phyloP scores from a whole-genome alignment of 2,329 filamentous ascomycete genomes.

The Colletotrichum lindemuthianum region DNA sequence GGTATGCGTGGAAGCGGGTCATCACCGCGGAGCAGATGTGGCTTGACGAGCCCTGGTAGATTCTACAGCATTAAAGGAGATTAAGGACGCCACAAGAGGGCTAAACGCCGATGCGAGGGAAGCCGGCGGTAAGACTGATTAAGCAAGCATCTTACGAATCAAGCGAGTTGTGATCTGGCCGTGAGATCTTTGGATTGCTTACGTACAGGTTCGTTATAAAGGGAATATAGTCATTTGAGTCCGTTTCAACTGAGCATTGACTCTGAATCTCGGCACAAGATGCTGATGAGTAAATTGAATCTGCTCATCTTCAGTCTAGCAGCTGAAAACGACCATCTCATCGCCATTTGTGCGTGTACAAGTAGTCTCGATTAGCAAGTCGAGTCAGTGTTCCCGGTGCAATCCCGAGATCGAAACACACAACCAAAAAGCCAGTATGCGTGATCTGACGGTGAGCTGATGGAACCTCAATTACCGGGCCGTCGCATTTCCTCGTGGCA shows the following conservation, averaged over 20 bases:
- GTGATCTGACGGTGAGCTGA: not conserved
- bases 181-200: no score
- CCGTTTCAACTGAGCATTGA: no score
- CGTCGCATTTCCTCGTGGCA: constrained; percentile 26
- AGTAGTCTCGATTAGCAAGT: not conserved
- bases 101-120: constrained; percentile 25
- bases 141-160: constrained; percentile 3
- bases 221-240: no score
- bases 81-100: constrained; percentile 15
- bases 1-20: not conserved
- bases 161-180: not conserved
- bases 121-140: no score
- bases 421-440: not conserved
- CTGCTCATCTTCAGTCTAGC: no score
- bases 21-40: constrained; percentile 1
- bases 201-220: no score
- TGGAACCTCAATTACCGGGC: constrained; percentile 5
- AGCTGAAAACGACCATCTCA: no score
- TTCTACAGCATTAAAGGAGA: constrained; percentile 3
- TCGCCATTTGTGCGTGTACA: no score
- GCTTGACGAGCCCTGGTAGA: not conserved
- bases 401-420: constrained; percentile 11
- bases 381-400: constrained; percentile 13
- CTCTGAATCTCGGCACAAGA: no score
- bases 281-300: no score